Evolutionary conservation across 805 yeast genomes (phyloP).

Genomic region (Candida xiaguanensis): DNA sequence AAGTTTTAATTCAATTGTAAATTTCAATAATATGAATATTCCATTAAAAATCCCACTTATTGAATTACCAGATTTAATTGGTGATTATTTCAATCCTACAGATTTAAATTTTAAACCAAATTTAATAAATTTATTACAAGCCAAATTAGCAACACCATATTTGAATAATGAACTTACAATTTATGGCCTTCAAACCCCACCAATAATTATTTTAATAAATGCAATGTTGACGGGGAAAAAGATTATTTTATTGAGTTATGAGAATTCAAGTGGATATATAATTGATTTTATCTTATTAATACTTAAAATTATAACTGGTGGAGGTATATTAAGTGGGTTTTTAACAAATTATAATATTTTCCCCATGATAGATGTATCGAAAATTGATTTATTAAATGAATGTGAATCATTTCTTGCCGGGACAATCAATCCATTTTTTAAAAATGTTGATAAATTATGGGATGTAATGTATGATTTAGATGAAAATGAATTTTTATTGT

Average conservation of each 20-base stretch:
- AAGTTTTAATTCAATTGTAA: constrained; percentile 36
- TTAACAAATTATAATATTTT: constrained; percentile 39
- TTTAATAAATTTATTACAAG: constrained; percentile 30
- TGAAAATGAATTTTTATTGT: constrained; percentile 36
- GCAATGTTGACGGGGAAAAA: constrained; percentile 37
- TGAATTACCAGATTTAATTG: constrained; percentile 38
- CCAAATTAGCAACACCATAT: constrained; percentile 29
- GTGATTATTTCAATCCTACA: constrained; percentile 44
- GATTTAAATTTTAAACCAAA: constrained; percentile 40
- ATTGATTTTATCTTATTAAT: constrained; percentile 38
- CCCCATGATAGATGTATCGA: constrained; percentile 62
- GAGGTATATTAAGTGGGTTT: constrained; percentile 40
- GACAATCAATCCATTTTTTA: constrained; percentile 64
- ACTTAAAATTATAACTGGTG: constrained; percentile 39
- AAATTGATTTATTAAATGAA: constrained; percentile 45
- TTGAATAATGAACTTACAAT: constrained; percentile 47
- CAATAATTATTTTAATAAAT: constrained; percentile 32
- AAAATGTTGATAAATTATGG: constrained; percentile 51
- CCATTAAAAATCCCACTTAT: constrained; percentile 44
- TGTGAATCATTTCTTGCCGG: constrained; percentile 53
- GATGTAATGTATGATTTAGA: constrained; percentile 63
- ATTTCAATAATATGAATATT: constrained; percentile 39
- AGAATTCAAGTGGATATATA: constrained; percentile 41
- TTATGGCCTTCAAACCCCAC: constrained; percentile 53
- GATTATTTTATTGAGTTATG: constrained; percentile 36